Percentiles rank a stretch among this genome's conserved stretches.
Conservation (phyloP, 208 protist genomes). For the Wallacemonas rigidus region DNA sequence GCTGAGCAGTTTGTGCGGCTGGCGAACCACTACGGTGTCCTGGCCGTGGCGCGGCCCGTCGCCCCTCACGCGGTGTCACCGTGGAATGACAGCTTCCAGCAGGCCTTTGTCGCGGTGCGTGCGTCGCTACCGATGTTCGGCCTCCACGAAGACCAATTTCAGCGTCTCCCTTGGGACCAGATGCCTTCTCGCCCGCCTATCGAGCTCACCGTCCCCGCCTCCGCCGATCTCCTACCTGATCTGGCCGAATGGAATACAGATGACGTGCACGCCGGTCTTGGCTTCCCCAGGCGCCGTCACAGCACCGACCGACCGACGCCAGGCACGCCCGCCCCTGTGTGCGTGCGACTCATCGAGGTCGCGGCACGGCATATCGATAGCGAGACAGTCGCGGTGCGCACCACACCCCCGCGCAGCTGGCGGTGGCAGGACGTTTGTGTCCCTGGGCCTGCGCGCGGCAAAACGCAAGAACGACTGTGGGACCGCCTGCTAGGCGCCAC, state of each 20-base stretch:
- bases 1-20: slow-evolving; percentile 12
- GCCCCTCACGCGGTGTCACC: background rate
- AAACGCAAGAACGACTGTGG: background rate
- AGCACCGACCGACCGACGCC: background rate
- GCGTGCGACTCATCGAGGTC: slow-evolving; percentile 5
- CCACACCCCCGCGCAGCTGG: background rate
- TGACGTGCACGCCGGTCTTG: background rate
- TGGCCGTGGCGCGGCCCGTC: slow-evolving; percentile 2
- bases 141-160: background rate
- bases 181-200: background rate
- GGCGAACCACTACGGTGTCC: slow-evolving; percentile 12
- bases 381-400: background rate
- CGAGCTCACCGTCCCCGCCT: background rate
- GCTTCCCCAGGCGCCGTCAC: background rate
- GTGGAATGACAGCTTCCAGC: background rate
- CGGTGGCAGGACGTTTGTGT: slow-evolving; percentile 15
- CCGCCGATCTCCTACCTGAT: background rate
- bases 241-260: background rate
- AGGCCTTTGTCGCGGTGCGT: background rate
- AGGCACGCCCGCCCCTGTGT: background rate
- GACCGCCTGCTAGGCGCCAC: slow-evolving; percentile 13
- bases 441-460: background rate
- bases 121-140: background rate
- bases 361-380: background rate
- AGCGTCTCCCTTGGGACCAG: slow-evolving; percentile 1